Percentiles rank a stretch among this genome's conserved stretches.
Conservation (phyloP, 805 yeast genomes). For the Millerozyma acaciae region DNA sequence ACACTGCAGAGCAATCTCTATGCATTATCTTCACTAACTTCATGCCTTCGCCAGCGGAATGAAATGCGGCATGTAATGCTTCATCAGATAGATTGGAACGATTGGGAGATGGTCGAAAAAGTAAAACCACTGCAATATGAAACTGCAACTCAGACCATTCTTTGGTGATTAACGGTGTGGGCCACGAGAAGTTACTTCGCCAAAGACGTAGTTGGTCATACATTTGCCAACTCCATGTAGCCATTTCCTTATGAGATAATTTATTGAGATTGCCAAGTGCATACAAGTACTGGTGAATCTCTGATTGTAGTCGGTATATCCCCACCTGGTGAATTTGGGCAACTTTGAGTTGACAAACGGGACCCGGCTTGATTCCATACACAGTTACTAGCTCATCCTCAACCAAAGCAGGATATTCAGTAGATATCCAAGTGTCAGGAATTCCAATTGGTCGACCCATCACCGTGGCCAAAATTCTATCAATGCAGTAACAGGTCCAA, state of each 20-base stretch:
- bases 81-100: conserved; percentile 8
- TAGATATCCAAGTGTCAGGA: conserved; percentile 11
- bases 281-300: conserved; percentile 9
- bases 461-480: conserved; percentile 9
- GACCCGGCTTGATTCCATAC: conserved; percentile 7
- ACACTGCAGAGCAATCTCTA: conserved; percentile 11
- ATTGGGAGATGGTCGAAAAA: conserved; percentile 12
- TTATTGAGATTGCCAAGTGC: conserved; percentile 3
- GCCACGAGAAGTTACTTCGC: conserved; percentile 6
- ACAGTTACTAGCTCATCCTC: conserved; percentile 10
- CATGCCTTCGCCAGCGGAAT: conserved; percentile 13
- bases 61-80: conserved; percentile 11
- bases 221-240: conserved; percentile 12
- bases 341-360: conserved; percentile 10
- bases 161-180: conserved; percentile 10
- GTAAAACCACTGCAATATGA: conserved; percentile 10
- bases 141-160: conserved; percentile 13
- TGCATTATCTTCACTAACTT: conserved; percentile 11
- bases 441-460: conserved; percentile 11
- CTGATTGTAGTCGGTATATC: conserved; percentile 10
- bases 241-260: conserved; percentile 2
- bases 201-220: conserved; percentile 11
- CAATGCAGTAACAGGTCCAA: conserved; percentile 12
- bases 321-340: conserved; percentile 10
- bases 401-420: conserved; percentile 9